A percentile compares a stretch with the other conserved stretches of the same genome.
Conservation (phyloP, 192 early-diverging fungal genomes). For the Phycomyces nitens region DNA sequence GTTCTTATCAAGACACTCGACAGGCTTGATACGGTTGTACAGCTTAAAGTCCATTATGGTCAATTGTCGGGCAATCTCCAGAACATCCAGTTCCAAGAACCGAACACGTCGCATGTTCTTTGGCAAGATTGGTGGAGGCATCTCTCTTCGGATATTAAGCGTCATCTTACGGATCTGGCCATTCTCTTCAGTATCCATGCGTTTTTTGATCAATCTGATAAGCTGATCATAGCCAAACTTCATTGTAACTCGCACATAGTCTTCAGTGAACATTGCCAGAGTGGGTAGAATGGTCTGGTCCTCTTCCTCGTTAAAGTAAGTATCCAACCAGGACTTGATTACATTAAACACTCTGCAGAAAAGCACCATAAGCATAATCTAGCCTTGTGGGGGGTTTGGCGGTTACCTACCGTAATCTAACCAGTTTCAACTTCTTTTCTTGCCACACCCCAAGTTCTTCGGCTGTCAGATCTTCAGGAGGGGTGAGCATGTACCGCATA, state of each 20-base stretch:
- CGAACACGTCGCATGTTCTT: constrained; percentile 70
- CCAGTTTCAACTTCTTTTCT: constrained; percentile 81
- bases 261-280: constrained; percentile 18
- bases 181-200: constrained; percentile 34
- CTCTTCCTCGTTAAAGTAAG: constrained; percentile 70
- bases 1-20: constrained; percentile 84
- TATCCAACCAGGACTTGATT: constrained; percentile 91
- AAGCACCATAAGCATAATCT: no score
- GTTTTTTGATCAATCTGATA: constrained; percentile 29
- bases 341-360: constrained; percentile 72
- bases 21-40: constrained; percentile 77
- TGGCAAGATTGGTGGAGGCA: constrained; percentile 78
- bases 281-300: constrained; percentile 44
- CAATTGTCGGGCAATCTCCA: constrained; percentile 94
- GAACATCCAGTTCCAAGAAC: constrained; percentile 83
- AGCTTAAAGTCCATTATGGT: constrained; percentile 82
- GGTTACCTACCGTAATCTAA: constrained; percentile 69
- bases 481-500: constrained; percentile 66
- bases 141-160: constrained; percentile 57
- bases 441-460: constrained; percentile 76
- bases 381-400: no score
- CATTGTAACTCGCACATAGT: constrained; percentile 29
- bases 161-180: constrained; percentile 60
- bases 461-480: constrained; percentile 61
- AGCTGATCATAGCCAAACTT: constrained; percentile 30